Conservation (phyloP, 2,329 filamentous ascomycete species). For the Thelonectria rubi region DNA sequence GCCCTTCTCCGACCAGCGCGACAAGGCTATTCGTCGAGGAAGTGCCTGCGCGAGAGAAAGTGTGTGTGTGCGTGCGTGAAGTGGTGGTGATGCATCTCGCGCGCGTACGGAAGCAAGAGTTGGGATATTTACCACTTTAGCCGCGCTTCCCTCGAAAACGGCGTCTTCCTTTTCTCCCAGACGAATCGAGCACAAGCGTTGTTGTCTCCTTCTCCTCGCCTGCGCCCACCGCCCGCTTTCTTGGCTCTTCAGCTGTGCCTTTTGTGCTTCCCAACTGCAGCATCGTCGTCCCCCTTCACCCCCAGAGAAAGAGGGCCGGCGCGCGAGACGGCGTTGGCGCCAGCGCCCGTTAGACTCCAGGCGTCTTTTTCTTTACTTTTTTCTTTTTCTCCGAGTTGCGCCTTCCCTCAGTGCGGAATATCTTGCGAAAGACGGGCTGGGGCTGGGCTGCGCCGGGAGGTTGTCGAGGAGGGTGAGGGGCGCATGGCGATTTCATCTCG, state of each 20-base stretch:
- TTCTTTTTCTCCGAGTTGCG: too few species aligned
- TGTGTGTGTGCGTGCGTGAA: background rate
- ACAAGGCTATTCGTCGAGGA: background rate
- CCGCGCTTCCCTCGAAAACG: conserved; percentile 12
- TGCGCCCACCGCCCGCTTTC: background rate
- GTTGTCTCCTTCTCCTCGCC: conserved; percentile 30
- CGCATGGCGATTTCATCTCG: too few species aligned
- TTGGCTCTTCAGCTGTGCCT: too few species aligned
- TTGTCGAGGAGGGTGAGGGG: too few species aligned
- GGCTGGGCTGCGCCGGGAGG: too few species aligned
- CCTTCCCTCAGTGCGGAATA: too few species aligned
- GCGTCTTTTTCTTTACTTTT: background rate
- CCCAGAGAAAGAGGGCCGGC: background rate
- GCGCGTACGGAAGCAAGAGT: background rate
- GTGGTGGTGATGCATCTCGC: background rate
- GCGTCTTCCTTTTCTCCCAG: background rate
- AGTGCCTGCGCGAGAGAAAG: too few species aligned
- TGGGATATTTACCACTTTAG: conserved; percentile 6
- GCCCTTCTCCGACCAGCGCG: too few species aligned
- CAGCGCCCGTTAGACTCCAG: conserved; percentile 2
- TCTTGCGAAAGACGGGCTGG: too few species aligned
- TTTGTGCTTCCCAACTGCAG: too few species aligned
- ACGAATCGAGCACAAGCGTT: conserved; percentile 21
- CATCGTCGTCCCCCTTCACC: too few species aligned
- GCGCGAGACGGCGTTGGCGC: background rate